Base-by-base conservation (phyloP, 192 early-diverging fungal genomes). In the Piromyces sp. region DNA sequence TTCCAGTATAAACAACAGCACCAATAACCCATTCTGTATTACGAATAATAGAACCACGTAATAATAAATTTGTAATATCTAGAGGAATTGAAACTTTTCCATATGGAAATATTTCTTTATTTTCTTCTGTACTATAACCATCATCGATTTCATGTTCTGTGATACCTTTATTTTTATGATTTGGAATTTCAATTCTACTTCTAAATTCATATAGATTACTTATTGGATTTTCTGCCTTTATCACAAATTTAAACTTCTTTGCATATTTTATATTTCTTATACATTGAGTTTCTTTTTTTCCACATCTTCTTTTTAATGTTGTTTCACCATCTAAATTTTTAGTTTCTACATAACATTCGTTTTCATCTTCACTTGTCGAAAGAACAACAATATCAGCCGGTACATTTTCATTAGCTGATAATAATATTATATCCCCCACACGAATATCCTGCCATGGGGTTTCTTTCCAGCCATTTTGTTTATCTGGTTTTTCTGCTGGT, bases 241-340 rank as follows among this genome's bases (percentile, higher is more conserved):
- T 89, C 38, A 88, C 86, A 83, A 94, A 95, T 30, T 83, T 81
- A 28, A 90, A 88, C 29, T 86, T 87, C 26, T 51, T 31, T 81
- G 36, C 28, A 86, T 36, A 3, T 84, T 78, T 17, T 90, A 91
- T 79, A 92, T 88, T 79, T 91, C 94, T 14, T 85, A 86, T 28
- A 90, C 87, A 28, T 88, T 87, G 29, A 17, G 94, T 96, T 26
- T 91, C 88, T 0, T 87, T 83, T 80, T 93, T 79, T 5, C 92
- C 90, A 78, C 92, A 88, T 79, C 95, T 92, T 30, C 95, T 91
- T 86, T 99, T 99, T 36, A 99, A 88, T 83, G 98, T 99, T 13
- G 97, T 99, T 84, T 99, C 97, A 81, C 97, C 97, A 82, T 99
- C 97, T 42, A 99, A 89, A 84, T 97, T 96, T 83, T 99, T 97